Conservation (phyloP, 1,139 yeast genomes). For the Debaryomyces subglobosus region DNA sequence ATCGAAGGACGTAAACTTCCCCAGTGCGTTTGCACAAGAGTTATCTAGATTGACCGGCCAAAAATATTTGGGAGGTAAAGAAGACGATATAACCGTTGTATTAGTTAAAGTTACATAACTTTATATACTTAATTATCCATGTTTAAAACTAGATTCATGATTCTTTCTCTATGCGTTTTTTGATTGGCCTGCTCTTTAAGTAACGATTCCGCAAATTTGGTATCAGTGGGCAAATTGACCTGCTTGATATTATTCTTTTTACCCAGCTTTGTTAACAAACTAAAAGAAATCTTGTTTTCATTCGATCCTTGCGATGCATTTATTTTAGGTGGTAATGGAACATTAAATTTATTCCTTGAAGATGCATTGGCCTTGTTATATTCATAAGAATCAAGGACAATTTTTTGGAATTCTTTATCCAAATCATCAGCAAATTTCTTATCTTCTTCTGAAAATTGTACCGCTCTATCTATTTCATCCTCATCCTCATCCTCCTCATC, state of each 20-base stretch:
- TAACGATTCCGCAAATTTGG: slow-evolving; percentile 47
- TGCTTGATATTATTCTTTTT: slow-evolving; percentile 48
- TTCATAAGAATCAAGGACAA: slow-evolving; percentile 54
- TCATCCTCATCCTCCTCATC: slow-evolving; percentile 13
- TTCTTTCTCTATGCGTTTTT: slow-evolving; percentile 40
- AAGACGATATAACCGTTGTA: slow-evolving; percentile 89
- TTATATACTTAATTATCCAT: slow-evolving; percentile 29
- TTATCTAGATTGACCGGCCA: slow-evolving; percentile 69
- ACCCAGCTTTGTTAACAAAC: slow-evolving; percentile 55
- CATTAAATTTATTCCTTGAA: slow-evolving; percentile 19
- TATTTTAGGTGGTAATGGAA: slow-evolving; percentile 24
- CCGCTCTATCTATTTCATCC: slow-evolving; percentile 11
- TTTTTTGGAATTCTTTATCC: slow-evolving; percentile 54
- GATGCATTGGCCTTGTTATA: slow-evolving; percentile 26
- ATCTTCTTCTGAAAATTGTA: slow-evolving; percentile 40
- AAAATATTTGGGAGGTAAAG: slow-evolving; percentile 85
- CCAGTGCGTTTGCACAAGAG: slow-evolving; percentile 88
- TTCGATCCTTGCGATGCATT: background rate
- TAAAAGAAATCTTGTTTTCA: slow-evolving; percentile 44
- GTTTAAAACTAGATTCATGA: slow-evolving; percentile 45
- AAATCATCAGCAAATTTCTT: slow-evolving; percentile 51
- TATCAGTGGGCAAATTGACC: slow-evolving; percentile 51
- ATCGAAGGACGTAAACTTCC: slow-evolving; percentile 72
- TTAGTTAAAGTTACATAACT: slow-evolving; percentile 54
- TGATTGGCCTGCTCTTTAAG: slow-evolving; percentile 36